A percentile compares a stretch with the other conserved stretches of the same genome.
Evolutionary conservation across 305 asterid species (phyloP).

Genomic region (Euphrasia arctica): DNA sequence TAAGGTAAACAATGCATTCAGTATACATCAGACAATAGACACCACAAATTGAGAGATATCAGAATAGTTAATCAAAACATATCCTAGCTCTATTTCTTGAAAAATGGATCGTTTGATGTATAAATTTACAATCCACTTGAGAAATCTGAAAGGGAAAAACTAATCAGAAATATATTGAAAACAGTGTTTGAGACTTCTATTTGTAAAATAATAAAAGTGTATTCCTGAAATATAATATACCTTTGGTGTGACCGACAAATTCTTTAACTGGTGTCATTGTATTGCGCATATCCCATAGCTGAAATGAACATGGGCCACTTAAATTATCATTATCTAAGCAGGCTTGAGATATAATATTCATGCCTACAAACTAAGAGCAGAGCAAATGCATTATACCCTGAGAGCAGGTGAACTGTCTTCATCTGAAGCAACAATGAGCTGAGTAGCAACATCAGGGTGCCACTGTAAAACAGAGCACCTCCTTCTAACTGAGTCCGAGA

Average conservation of each 20-base stretch:
- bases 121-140: neutral
- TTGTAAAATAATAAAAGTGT: slow-evolving; percentile 13
- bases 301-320: slow-evolving; percentile 34
- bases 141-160: neutral
- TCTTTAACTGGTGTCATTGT: slow-evolving; percentile 88
- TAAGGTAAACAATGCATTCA: neutral
- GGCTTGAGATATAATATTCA: slow-evolving; percentile 17
- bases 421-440: slow-evolving; percentile 96
- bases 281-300: slow-evolving; percentile 99
- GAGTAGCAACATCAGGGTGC: slow-evolving; percentile 95
- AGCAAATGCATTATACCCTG: slow-evolving; percentile 42
- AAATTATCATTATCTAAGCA: slow-evolving; percentile 23
- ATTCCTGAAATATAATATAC: slow-evolving; percentile 35
- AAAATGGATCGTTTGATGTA: neutral
- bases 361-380: slow-evolving; percentile 22
- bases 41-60: neutral
- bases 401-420: slow-evolving; percentile 93
- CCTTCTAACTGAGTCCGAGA: slow-evolving; percentile 76
- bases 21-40: neutral
- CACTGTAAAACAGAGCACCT: slow-evolving; percentile 99
- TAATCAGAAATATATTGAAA: neutral
- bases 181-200: neutral
- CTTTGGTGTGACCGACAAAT: slow-evolving; percentile 97
- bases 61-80: neutral
- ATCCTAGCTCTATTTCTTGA: neutral